Evolutionary conservation across 177 flowering plant species (phyloP).

Genomic region (Vitis hybrid): DNA sequence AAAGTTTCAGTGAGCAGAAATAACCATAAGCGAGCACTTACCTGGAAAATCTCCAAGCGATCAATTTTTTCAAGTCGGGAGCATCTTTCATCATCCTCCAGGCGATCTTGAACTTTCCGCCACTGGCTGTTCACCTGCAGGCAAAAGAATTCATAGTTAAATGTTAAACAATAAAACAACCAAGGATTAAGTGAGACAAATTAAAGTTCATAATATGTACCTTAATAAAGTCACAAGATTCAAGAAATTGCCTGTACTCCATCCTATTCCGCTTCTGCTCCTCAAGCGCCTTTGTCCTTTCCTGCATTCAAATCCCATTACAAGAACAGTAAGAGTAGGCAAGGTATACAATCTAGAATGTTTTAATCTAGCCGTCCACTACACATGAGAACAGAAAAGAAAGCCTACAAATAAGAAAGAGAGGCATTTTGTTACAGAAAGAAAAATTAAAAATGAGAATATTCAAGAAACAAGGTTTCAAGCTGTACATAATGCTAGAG

Average conservation of each 20-base stretch:
- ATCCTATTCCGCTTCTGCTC: conserved; percentile 63
- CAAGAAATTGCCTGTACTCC: conserved; percentile 76
- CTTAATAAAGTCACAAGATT: conserved; percentile 90
- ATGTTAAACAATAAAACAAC: background rate
- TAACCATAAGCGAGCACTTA: conserved; percentile 5
- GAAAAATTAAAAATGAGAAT: too few relatives aligned
- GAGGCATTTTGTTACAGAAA: too few relatives aligned
- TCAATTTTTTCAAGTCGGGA: conserved; percentile 89
- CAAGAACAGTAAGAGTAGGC: background rate
- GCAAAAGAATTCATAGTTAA: conserved; percentile 10
- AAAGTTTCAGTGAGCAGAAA: background rate
- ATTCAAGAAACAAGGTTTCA: too few relatives aligned
- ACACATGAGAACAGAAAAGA: too few relatives aligned
- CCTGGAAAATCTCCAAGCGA: conserved; percentile 85
- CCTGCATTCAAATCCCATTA: conserved; percentile 41
- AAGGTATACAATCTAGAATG: background rate
- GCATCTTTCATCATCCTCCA: conserved; percentile 95
- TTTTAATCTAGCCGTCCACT: too few relatives aligned
- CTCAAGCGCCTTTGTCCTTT: conserved; percentile 79
- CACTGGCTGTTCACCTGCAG: conserved; percentile 81
- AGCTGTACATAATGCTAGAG: too few relatives aligned
- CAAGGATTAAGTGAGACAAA: background rate
- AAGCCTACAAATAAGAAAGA: too few relatives aligned
- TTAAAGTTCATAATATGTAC: conserved; percentile 24
- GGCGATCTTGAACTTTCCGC: conserved; percentile 90